Base-by-base conservation (phyloP, 306 rosid species). In the Alnus glutinosa region DNA sequence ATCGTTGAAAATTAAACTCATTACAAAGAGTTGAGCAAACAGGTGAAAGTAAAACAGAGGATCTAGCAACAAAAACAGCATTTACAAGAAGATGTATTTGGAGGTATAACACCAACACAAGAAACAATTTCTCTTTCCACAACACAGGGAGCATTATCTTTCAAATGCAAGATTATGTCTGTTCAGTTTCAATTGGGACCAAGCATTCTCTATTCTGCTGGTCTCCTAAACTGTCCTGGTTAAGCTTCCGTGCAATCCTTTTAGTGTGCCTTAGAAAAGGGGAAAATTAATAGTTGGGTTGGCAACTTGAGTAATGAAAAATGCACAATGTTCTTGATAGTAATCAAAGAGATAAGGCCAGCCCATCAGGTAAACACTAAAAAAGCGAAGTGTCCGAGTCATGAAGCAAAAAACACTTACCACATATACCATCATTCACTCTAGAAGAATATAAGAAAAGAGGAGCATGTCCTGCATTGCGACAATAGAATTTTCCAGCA, bases 341-440 rank as follows among this genome's bases (percentile, higher is more conserved):
- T 64, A 58, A 66, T n/a, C 14, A 36, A 19, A 9, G 49, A 58
- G n/a, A 2, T 13, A 69, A n/a, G 15, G 14, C 49, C 44, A 66
- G 68, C 44, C 0, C 59, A 19, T 69, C 58, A 32, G 50, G 30
- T 3, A 42, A 42, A 49, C 55, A 2, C 5, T 1, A 11, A 19
- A 39, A 73, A 44, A 67, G 48, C 32, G 8, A 32, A 48, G 18
- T 6, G 30, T 49, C 50, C 16, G 15, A 13, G 28, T 58, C 16
- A 70, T 73, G 52, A 52, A 46, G 48, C 55, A 18, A 18, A 66
- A 57, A 71, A 11, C 46, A 77, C 97, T 85, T 79, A 95, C 99
- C 99, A 46, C 99, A 96, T 44, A 93, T 89, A 62, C 97, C 98
- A 85, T 96, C 99, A 79, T 93, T 93, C 82, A 96, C 99, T 83